These are phyloP conservation scores for Pugionium cornutum DNA, from an alignment of 345 rosid genomes.

Conservation along the genomic window DNA sequence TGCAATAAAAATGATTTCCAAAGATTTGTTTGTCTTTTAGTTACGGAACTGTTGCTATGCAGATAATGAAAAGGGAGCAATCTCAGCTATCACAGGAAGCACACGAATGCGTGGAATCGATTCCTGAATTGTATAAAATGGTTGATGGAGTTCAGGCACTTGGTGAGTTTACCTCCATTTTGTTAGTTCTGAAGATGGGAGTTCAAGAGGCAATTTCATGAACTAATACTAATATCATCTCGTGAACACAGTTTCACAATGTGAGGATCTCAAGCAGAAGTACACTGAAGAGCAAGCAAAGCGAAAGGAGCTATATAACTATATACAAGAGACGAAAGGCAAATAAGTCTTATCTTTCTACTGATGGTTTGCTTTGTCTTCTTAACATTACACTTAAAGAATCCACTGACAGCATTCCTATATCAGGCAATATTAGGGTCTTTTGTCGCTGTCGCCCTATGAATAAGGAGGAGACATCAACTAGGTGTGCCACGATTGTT, in stretches of 20 bases:
- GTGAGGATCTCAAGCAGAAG: constrained; percentile 86
- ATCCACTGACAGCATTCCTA: constrained; percentile 26
- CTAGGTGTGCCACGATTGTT: constrained; percentile 57
- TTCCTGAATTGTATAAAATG: constrained; percentile 82
- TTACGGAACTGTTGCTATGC: constrained; percentile 24
- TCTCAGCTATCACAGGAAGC: constrained; percentile 74
- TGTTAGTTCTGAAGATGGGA: constrained; percentile 6
- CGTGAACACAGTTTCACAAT: constrained; percentile 65
- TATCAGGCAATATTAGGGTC: constrained; percentile 90
- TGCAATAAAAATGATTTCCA: not conserved
- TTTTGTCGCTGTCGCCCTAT: constrained; percentile 95
- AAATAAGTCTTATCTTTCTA: constrained; percentile 5
- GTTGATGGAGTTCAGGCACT: constrained; percentile 83
- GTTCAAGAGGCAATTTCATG: constrained; percentile 13
- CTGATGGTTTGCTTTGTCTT: constrained; percentile 16
- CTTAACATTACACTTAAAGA: constrained; percentile 12
- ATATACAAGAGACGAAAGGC: constrained; percentile 90
- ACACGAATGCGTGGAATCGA: constrained; percentile 74
- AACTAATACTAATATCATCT: constrained; percentile 31
- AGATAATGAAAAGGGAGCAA: constrained; percentile 88
- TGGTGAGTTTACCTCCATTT: constrained; percentile 50
- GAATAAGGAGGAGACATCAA: constrained; percentile 64
- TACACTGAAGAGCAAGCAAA: constrained; percentile 81
- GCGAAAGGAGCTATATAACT: constrained; percentile 86
- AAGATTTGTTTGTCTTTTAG: not conserved